Conservation (phyloP, 2,329 filamentous ascomycete genomes). For the Albophoma yamanashiensis region DNA sequence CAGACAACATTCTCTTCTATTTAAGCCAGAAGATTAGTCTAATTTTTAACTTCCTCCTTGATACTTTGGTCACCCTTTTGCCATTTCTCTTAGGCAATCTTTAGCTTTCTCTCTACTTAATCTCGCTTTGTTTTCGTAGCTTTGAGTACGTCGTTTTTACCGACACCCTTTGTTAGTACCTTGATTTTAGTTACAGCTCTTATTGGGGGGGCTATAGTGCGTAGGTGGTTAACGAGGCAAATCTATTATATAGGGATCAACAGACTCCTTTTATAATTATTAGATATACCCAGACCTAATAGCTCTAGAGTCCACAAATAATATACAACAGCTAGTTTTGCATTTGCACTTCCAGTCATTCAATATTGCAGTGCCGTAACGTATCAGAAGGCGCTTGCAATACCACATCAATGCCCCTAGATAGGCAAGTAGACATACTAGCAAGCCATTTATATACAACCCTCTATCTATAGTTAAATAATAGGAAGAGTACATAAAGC, state of each 20-base stretch:
- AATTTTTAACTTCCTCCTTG: not conserved
- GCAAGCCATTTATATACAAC: no score
- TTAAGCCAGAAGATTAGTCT: not conserved
- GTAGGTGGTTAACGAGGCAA: not conserved
- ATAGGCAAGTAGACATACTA: no score
- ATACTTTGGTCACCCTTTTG: not conserved
- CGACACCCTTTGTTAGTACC: not conserved
- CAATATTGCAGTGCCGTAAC: no score
- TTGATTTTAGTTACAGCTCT: not conserved
- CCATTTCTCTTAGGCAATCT: not conserved
- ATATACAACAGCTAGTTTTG: no score
- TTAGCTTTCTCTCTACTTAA: not conserved
- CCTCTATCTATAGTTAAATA: no score
- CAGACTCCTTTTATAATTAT: not conserved
- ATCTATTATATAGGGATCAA: not conserved
- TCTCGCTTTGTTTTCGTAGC: not conserved
- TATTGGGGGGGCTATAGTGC: not conserved
- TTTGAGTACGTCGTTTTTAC: not conserved
- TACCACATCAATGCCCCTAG: no score
- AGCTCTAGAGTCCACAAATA: no score
- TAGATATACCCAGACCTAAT: no score
- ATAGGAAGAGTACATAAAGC: no score
- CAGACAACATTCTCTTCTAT: not conserved
- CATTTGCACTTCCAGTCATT: no score
- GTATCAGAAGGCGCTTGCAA: no score